Evolutionary conservation across 306 rosid species (phyloP).

Genomic region (apple (Malus domestica)): ASM211411v1 NC_041798.1:2217001-2217500

Average conservation of each 20-base stretch:
- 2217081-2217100: neutral
- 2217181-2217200: slow-evolving; percentile 19
- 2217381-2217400: neutral
- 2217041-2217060: too few species aligned
- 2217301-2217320: slow-evolving; percentile 60
- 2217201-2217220: slow-evolving; percentile 26
- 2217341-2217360: too few species aligned
- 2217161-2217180: neutral
- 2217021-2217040: too few species aligned
- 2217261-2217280: slow-evolving; percentile 49
- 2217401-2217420: neutral
- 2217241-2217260: slow-evolving; percentile 47
- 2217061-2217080: too few species aligned
- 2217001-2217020: too few species aligned
- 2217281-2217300: slow-evolving; percentile 46
- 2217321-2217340: slow-evolving; percentile 43
- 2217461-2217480: neutral
- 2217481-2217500: neutral
- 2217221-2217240: slow-evolving; percentile 30
- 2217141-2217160: neutral
- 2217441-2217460: neutral
- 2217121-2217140: neutral
- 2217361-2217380: neutral
- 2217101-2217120: neutral
- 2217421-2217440: neutral